Conservation (phyloP, 1,284 basidiomycete genomes). For the Amylostereum areolatum region DNA sequence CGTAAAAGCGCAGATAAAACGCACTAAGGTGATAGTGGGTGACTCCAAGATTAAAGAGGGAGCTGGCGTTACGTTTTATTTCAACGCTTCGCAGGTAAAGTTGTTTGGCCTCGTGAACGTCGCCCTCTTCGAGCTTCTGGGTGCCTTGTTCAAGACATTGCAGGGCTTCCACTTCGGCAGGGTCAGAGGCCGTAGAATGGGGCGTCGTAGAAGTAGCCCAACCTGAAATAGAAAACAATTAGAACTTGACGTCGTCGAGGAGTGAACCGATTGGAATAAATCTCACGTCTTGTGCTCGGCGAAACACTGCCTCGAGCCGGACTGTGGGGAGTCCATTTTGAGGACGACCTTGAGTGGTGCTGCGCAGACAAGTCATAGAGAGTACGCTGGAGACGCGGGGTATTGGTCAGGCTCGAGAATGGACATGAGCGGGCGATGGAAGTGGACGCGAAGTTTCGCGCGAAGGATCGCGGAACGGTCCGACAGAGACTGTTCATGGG, state of each 20-base stretch:
- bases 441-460: no score
- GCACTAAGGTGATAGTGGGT: constrained; percentile 84
- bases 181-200: constrained; percentile 77
- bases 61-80: constrained; percentile 77
- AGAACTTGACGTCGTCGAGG: constrained; percentile 7
- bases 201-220: constrained; percentile 82
- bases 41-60: constrained; percentile 85
- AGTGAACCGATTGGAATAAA: constrained; percentile 3
- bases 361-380: background rate
- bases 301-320: background rate
- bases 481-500: no score
- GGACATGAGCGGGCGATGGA: no score
- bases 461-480: no score
- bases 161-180: constrained; percentile 78
- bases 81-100: constrained; percentile 79
- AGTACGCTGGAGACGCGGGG: no score
- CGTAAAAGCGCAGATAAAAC: constrained; percentile 20
- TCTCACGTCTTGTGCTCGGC: constrained; percentile 5
- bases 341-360: background rate
- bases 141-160: constrained; percentile 85
- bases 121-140: constrained; percentile 83
- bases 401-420: no score
- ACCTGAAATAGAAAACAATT: constrained; percentile 37
- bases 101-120: constrained; percentile 74
- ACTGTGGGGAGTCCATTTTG: background rate